Percentiles rank a stretch among this genome's conserved stretches.
Evolutionary conservation across 2,329 filamentous ascomycete species (phyloP).

Genomic region (Madurella mycetomatis): DNA sequence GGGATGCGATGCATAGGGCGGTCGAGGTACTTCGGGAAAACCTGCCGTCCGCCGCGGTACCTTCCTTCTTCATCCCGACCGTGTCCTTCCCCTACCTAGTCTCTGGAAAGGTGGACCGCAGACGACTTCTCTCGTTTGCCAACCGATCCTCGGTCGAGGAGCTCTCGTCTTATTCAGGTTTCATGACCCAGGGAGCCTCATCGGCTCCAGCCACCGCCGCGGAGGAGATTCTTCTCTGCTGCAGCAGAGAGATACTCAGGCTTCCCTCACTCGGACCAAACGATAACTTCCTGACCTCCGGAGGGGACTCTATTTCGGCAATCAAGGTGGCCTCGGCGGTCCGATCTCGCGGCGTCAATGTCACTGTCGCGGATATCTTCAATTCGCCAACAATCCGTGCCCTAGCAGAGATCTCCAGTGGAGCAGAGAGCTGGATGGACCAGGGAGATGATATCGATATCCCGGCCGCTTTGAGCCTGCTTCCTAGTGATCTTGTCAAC

Average conservation of each 20-base stretch:
- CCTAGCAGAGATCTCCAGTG: neutral
- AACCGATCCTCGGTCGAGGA: conserved; percentile 6
- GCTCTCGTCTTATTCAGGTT: neutral
- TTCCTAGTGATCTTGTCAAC: conserved; percentile 5
- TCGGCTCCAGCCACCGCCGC: conserved; percentile 33
- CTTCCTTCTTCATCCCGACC: conserved; percentile 18
- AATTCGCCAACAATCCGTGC: conserved; percentile 15
- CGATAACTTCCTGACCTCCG: conserved; percentile 43
- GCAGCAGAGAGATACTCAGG: conserved; percentile 4
- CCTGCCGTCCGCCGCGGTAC: conserved; percentile 15
- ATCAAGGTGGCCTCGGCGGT: conserved; percentile 46
- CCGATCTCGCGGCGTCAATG: conserved; percentile 31
- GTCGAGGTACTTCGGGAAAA: neutral
- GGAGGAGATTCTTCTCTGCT: conserved; percentile 33
- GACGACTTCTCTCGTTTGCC: conserved; percentile 9
- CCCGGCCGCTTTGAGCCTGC: conserved; percentile 5
- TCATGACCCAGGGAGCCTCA: conserved; percentile 21
- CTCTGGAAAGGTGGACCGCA: conserved; percentile 18
- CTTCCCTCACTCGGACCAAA: neutral
- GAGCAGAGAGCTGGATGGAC: neutral
- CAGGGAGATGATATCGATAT: conserved; percentile 1
- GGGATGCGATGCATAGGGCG: neutral
- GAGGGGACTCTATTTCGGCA: conserved; percentile 46
- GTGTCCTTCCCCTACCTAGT: conserved; percentile 14
- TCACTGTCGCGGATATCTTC: conserved; percentile 45